These are phyloP conservation scores for Bipolaris zeicola DNA, from an alignment of 2,329 filamentous ascomycete genomes.

Conservation along the genomic window DNA sequence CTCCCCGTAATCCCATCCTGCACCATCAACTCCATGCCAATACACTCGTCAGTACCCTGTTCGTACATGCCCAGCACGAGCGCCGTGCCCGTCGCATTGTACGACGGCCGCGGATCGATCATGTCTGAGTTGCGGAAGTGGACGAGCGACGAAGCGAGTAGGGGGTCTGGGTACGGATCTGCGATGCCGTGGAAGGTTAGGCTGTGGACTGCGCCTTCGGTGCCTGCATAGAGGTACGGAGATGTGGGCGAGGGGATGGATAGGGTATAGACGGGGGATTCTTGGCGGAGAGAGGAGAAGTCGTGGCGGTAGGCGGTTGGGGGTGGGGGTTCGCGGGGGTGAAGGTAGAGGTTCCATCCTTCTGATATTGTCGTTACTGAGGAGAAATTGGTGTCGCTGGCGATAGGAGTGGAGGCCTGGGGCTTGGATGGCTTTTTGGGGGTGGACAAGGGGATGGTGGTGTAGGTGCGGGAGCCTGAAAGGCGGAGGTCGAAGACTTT, in stretches of 20 bases:
- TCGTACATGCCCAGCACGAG: slow-evolving; percentile 55
- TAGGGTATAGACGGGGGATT: slow-evolving; percentile 56
- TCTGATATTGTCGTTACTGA: slow-evolving; percentile 17
- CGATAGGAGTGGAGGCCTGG: slow-evolving; percentile 20
- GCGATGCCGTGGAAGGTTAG: slow-evolving; percentile 52
- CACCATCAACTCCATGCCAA: slow-evolving; percentile 49
- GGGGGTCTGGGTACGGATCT: slow-evolving; percentile 52
- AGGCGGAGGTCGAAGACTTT: slow-evolving; percentile 68
- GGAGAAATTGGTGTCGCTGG: slow-evolving; percentile 7
- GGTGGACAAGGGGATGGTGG: slow-evolving; percentile 25
- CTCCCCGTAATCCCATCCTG: slow-evolving; percentile 46
- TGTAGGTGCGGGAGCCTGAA: slow-evolving; percentile 50
- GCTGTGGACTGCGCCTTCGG: slow-evolving; percentile 53
- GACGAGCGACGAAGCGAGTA: slow-evolving; percentile 31
- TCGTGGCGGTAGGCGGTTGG: slow-evolving; percentile 22
- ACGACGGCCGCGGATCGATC: slow-evolving; percentile 37
- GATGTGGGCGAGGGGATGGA: slow-evolving; percentile 54
- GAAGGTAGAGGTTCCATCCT: slow-evolving; percentile 57
- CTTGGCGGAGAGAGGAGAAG: slow-evolving; percentile 24
- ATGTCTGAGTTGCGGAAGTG: slow-evolving; percentile 17
- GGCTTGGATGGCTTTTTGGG: neutral
- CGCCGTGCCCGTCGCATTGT: slow-evolving; percentile 45
- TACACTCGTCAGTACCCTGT: slow-evolving; percentile 43
- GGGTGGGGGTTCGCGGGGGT: slow-evolving; percentile 37
- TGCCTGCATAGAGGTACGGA: slow-evolving; percentile 54